Conservation (phyloP, 2,329 filamentous ascomycete genomes). For the Cylindrodendrum hubeiense region DNA sequence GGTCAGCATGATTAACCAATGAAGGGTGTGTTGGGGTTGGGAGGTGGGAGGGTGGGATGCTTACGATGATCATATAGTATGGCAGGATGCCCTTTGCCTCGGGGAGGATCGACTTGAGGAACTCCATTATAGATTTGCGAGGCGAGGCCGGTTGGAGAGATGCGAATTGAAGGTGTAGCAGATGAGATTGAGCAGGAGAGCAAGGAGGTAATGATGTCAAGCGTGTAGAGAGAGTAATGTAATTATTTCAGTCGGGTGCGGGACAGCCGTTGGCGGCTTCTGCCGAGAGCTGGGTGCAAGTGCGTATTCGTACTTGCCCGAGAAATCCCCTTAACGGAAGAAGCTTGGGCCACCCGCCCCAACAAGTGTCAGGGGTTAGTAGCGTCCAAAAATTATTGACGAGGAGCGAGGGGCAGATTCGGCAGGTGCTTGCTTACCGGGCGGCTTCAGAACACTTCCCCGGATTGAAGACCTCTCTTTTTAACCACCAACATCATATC, state of each 20-base stretch:
- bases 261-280: not conserved
- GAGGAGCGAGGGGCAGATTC: slow-evolving; percentile 36
- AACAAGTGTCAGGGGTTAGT: slow-evolving; percentile 43
- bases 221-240: not conserved
- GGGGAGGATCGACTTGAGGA: slow-evolving; percentile 59
- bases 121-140: slow-evolving; percentile 54
- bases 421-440: not conserved
- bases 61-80: slow-evolving; percentile 70
- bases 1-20: slow-evolving; percentile 22
- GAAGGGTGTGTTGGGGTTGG: not conserved
- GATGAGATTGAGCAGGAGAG: not conserved
- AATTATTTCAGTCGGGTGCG: not conserved
- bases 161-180: slow-evolving; percentile 15
- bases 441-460: slow-evolving; percentile 8
- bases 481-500: not conserved
- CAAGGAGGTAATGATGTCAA: not conserved
- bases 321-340: slow-evolving; percentile 13
- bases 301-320: slow-evolving; percentile 24
- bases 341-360: slow-evolving; percentile 45
- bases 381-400: slow-evolving; percentile 1
- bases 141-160: not conserved
- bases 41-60: slow-evolving; percentile 38
- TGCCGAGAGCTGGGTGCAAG: slow-evolving; percentile 15
- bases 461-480: not conserved
- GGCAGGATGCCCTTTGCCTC: slow-evolving; percentile 66